A percentile compares a stretch with the other conserved stretches of the same genome.
Evolutionary conservation across 768 basidiomycete species (phyloP).

Genomic region (Cystobasidium tubakii): DNA sequence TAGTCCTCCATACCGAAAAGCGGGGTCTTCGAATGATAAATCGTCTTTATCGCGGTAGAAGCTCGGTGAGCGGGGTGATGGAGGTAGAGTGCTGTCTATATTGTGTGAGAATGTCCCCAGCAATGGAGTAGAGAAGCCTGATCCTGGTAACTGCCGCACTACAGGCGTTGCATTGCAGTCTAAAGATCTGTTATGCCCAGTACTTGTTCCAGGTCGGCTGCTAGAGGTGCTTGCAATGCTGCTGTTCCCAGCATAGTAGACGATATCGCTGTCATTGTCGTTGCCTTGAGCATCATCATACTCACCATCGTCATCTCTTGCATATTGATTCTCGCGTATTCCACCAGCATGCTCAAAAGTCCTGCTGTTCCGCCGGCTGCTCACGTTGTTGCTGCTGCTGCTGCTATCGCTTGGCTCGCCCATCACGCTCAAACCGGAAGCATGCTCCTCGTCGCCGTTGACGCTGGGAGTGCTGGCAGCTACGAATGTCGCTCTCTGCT

Average conservation of each 20-base stretch:
- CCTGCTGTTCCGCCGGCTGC: not conserved
- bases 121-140: constrained; percentile 6
- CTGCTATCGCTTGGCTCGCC: not conserved
- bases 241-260: not conserved
- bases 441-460: constrained; percentile 21
- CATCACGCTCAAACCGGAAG: not conserved
- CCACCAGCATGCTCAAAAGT: not conserved
- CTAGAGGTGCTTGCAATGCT: not conserved
- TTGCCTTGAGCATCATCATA: not conserved
- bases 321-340: constrained; percentile 10
- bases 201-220: constrained; percentile 9
- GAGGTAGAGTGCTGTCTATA: constrained; percentile 8
- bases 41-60: constrained; percentile 20
- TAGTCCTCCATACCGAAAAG: constrained; percentile 2
- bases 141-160: not conserved
- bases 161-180: not conserved
- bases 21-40: constrained; percentile 6
- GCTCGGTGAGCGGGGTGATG: constrained; percentile 9
- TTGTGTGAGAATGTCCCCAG: constrained; percentile 8
- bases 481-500: not conserved
- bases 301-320: constrained; percentile 8
- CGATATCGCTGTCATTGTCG: not conserved
- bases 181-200: not conserved
- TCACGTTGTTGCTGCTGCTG: not conserved
- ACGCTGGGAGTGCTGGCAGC: constrained; percentile 16